Base-by-base conservation (phyloP, 495 filamentous ascomycete species). In the Hapsidospora chrysogenum region DNA sequence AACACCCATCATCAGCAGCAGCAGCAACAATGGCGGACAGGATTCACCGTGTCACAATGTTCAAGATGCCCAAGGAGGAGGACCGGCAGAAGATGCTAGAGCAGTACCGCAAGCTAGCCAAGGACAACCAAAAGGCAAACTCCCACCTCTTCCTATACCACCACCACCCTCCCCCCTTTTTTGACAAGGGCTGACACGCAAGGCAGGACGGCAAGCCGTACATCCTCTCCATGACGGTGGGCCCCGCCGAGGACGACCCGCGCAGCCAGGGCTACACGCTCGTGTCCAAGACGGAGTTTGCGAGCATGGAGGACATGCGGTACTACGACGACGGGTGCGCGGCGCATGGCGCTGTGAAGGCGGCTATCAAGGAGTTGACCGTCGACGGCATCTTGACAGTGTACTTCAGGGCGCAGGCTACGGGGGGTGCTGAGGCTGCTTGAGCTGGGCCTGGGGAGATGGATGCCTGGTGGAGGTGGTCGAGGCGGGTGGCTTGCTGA, bases 271-370 rank as follows among this genome's bases (percentile, higher is more conserved):
- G 76, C n/a, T 80, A 56, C 56, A 81, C 68, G 4, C 36, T 82
- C 26, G 60, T 66, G 7, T 64, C 67, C 9, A 63, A 69, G 45
- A 66, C 61, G 34, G 63, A 62, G 28, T 83, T 84, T 41, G 61
- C 63, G 4, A 70, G 47, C 26, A 31, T 74, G 35, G 76, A 74
- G 8, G 78, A 83, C 51, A 73, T 82, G 70, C 52, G 71, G 43
- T 83, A 70, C 49, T 84, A 80, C 44, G 78, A 84, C 52, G 47
- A 38, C 4, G 61, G 70, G 39, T 79, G 75, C 47, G 57, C 60
- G 38, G 76, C 75, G 11, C 77, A 83, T 40, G 54, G 54, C 36
- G 57, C 48, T 30, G 52, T 81, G 26, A 81, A 77, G 64, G 61
- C 60, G 37, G 29, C 35, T 8, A 53, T 60, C 9, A 44, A 32